Conservation (phyloP, 768 basidiomycete species). For the Macrolepiota albuminosa region DNA sequence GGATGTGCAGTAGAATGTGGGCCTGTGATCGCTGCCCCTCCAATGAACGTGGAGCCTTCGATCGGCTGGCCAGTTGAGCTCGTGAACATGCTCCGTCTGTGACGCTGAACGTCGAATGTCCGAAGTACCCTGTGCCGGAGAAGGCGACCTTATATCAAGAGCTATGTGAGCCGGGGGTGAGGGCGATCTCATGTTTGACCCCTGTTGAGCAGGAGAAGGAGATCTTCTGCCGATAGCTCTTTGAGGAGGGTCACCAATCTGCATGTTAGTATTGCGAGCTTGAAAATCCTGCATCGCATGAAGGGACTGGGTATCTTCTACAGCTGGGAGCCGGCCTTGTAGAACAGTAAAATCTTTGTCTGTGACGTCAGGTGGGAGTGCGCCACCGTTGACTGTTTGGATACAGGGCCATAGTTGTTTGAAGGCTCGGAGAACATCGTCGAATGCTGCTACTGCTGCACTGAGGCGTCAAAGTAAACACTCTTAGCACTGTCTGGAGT, state of each 20-base stretch:
- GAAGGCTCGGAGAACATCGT: not conserved
- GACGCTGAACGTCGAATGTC: constrained; percentile 15
- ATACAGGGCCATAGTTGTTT: not conserved
- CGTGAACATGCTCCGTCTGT: constrained; percentile 28
- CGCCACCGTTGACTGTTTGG: not conserved
- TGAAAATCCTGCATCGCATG: not conserved
- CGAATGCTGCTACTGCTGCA: constrained; percentile 12
- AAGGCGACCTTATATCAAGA: not conserved
- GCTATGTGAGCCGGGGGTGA: not conserved
- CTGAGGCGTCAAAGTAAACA: constrained; percentile 42
- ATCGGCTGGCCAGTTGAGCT: constrained; percentile 27
- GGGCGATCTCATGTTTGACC: not conserved
- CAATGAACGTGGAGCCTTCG: constrained; percentile 40
- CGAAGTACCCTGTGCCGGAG: not conserved
- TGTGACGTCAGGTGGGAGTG: not conserved
- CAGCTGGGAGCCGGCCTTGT: constrained; percentile 16
- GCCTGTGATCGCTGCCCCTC: constrained; percentile 50
- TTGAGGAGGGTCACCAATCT: not conserved
- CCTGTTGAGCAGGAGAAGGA: not conserved
- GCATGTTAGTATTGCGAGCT: not conserved
- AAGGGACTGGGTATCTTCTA: not conserved
- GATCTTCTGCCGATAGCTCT: not conserved
- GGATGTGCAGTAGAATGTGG: constrained; percentile 37
- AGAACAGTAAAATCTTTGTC: not conserved
- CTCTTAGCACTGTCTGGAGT: constrained; percentile 29